phyloP scores from a whole-genome alignment of 805 yeast genomes.

The Candida rishiriensis region DNA sequence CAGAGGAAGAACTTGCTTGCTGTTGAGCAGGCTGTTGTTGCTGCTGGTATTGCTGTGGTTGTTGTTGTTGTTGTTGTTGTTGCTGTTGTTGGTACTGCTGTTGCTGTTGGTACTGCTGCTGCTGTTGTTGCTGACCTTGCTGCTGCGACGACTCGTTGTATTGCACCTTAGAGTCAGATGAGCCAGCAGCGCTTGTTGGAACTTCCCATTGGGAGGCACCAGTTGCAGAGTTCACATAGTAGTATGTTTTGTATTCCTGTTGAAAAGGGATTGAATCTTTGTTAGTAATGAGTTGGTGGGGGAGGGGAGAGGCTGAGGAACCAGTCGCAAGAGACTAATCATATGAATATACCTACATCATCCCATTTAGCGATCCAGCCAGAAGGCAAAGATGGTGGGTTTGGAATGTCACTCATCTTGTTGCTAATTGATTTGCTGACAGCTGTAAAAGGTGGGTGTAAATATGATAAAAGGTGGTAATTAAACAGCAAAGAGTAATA shows the following conservation, averaged over 20 bases:
- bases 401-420: constrained; percentile 2
- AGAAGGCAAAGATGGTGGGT: constrained; percentile 20
- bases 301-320: too few species aligned
- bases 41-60: too few species aligned
- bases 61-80: background rate
- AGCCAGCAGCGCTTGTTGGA: constrained; percentile 7
- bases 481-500: too few species aligned
- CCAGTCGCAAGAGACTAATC: too few species aligned
- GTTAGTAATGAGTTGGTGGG: too few species aligned
- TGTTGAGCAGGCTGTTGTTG: too few species aligned
- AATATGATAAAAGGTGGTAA: too few species aligned
- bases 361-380: constrained; percentile 37
- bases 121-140: background rate
- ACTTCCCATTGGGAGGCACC: constrained; percentile 32
- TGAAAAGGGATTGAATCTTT: too few species aligned
- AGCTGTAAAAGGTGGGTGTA: too few species aligned
- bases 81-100: constrained; percentile 1
- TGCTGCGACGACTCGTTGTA: background rate
- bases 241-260: constrained; percentile 25
- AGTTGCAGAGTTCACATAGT: constrained; percentile 25
- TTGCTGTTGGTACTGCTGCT: constrained; percentile 2
- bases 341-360: constrained; percentile 11
- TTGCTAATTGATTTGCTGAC: background rate
- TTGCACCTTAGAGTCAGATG: background rate
- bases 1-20: too few species aligned